These are phyloP conservation scores for Magnusiomyces ingens DNA, from an alignment of 1,139 yeast species.

Conservation along the genomic window DNA sequence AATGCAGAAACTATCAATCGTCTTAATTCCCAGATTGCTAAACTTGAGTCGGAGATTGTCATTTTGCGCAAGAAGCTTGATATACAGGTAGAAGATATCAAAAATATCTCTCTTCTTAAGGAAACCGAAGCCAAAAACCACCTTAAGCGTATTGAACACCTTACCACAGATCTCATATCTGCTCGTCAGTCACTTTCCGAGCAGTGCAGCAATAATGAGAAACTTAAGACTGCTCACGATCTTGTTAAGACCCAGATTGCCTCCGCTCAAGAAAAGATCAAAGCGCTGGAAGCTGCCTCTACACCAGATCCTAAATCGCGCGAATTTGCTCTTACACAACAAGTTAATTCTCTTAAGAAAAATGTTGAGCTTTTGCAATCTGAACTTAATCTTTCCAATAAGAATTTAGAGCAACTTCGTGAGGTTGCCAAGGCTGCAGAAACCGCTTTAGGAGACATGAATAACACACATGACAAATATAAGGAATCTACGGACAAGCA, in stretches of 20 bases:
- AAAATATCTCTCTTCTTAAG: conserved; percentile 21
- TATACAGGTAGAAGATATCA: conserved; percentile 38
- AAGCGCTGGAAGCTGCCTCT: conserved; percentile 2
- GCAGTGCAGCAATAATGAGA: conserved; percentile 38
- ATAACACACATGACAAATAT: conserved; percentile 39
- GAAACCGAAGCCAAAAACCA: conserved; percentile 41
- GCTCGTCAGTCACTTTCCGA: conserved; percentile 36
- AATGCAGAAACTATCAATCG: conserved; percentile 47
- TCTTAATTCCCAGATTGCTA: conserved; percentile 44
- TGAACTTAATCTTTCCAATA: conserved; percentile 44
- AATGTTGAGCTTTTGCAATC: conserved; percentile 40
- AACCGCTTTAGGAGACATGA: conserved; percentile 40
- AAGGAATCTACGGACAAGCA: conserved; percentile 38
- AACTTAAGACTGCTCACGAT: conserved; percentile 16
- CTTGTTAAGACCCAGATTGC: conserved; percentile 26
- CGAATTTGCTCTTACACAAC: conserved; percentile 22
- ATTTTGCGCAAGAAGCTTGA: conserved; percentile 44
- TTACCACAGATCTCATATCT: conserved; percentile 37
- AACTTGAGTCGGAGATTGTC: conserved; percentile 44
- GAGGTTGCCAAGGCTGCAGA: conserved; percentile 46
- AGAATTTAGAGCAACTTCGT: conserved; percentile 46
- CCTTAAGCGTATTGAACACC: conserved; percentile 58
- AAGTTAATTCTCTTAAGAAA: conserved; percentile 33
- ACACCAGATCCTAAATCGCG: conserved; percentile 11
- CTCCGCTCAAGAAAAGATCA: conserved; percentile 12